Base-by-base conservation (phyloP, 352 stramenopile species). In the Nothophytophthora sp. region DNA sequence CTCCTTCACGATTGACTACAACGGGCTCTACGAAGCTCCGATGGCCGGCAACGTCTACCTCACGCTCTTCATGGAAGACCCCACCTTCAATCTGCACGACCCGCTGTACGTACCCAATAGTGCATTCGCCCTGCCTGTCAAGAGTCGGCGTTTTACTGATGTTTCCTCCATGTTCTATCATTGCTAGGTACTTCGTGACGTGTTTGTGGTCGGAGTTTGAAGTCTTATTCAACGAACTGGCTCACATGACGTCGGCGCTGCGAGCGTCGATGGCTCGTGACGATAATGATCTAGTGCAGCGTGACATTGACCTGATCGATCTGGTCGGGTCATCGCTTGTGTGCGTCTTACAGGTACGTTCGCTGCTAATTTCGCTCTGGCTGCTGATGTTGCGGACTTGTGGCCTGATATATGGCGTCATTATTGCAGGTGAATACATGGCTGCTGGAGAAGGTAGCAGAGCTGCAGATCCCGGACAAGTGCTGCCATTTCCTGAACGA, bases 61-160 rank as follows among this genome's bases (percentile, higher is more conserved):
- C 19, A 76, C 76, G 2, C 60, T 98, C 50, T 99, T 92, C 56
- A 70, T 99, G 44, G 93, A 98, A 61, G 85, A 96, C 38, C 94
- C 95, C 24, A 97, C 88, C 7, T 97, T 92, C 63, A 81, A 84
- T 30, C 70, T 99, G 19, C 84, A 90, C 15, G 90, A 99, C 60
- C 91, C 95, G 24, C 76, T 93, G 70, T 92, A 80, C 56, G 70
- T 77, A 48, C 6, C 35, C 19, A 38, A 40, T 39, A n/a, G n/a
- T n/a, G n/a, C n/a, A n/a, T n/a, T n/a, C n/a, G n/a, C n/a, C n/a
- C n/a, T n/a, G n/a, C n/a, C n/a, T n/a, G n/a, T n/a, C n/a, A n/a
- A n/a, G n/a, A n/a, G n/a, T n/a, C n/a, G n/a, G n/a, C n/a, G n/a
- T 45, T 25, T 15, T 16, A 35, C 41, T 58, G 8, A 57, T 27